phyloP scores from a whole-genome alignment of 2,329 filamentous ascomycete species.

The Alternaria sp. region DNA sequence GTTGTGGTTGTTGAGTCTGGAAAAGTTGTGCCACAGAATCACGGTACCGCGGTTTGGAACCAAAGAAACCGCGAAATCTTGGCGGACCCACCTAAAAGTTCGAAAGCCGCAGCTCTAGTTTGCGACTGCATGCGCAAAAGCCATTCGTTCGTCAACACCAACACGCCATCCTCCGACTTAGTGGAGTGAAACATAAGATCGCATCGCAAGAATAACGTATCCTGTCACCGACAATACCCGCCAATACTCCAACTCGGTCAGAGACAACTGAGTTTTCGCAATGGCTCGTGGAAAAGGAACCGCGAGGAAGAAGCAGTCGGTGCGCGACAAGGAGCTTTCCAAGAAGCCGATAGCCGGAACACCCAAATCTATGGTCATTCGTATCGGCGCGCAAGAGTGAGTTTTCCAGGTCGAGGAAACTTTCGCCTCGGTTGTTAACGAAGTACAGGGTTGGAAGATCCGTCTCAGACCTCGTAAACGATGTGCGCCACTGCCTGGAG shows the following conservation, averaged over 20 bases:
- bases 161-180: not conserved
- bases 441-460: conserved; percentile 72
- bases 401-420: not conserved
- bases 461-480: conserved; percentile 87
- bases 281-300: conserved; percentile 41
- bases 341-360: conserved; percentile 67
- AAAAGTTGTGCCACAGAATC: conserved; percentile 4
- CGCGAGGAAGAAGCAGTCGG: conserved; percentile 44
- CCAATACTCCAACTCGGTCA: too few relatives aligned
- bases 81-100: conserved; percentile 18
- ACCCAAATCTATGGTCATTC: conserved; percentile 98
- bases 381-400: conserved; percentile 84
- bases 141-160: not conserved
- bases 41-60: not conserved
- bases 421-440: not conserved
- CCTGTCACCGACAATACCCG: too few relatives aligned
- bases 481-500: conserved; percentile 94
- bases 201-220: too few relatives aligned
- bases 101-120: conserved; percentile 4
- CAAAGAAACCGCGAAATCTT: conserved; percentile 14
- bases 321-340: conserved; percentile 36
- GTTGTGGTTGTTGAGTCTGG: conserved; percentile 1
- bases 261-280: conserved; percentile 10
- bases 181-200: not conserved
- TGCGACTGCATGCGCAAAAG: conserved; percentile 8